phyloP scores from a whole-genome alignment of 176 grass and related monocot species.

The Zea mays region DNA sequence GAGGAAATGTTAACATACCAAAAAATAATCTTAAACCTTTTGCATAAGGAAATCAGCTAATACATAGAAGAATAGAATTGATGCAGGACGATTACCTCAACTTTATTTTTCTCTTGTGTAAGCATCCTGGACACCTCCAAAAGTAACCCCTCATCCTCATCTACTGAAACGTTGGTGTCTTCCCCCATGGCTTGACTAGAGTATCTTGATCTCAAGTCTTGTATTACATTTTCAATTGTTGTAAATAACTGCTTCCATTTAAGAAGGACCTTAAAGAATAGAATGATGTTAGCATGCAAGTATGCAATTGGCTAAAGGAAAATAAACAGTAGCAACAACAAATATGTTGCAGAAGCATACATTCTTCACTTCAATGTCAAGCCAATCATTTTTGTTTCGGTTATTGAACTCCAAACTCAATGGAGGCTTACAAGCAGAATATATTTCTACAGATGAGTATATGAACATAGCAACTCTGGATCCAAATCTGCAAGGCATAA shows the following conservation, averaged over 20 bases:
- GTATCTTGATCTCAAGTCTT: conserved; percentile 55
- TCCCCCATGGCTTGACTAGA: conserved; percentile 28
- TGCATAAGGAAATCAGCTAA: conserved; percentile 1
- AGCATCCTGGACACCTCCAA: conserved; percentile 56
- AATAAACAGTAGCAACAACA: conserved; percentile 20
- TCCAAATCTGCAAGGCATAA: conserved; percentile 62
- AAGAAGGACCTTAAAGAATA: conserved; percentile 64
- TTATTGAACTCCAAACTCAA: conserved; percentile 67
- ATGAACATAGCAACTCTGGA: conserved; percentile 82
- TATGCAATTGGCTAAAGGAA: conserved; percentile 28
- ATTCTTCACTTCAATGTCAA: conserved; percentile 58
- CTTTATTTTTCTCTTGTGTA: conserved; percentile 59
- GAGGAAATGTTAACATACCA: conserved; percentile 28
- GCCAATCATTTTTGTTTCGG: conserved; percentile 61
- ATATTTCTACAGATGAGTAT: conserved; percentile 86
- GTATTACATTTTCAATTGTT: conserved; percentile 53
- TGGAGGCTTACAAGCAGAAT: conserved; percentile 77
- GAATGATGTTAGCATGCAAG: conserved; percentile 36
- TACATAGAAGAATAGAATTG: conserved; percentile 2
- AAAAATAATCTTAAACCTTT: conserved; percentile 8
- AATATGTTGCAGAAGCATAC: conserved; percentile 55
- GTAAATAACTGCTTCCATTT: conserved; percentile 61
- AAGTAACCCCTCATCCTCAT: conserved; percentile 39
- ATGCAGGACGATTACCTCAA: conserved; percentile 56
- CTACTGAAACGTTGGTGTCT: conserved; percentile 38